Evolutionary conservation across 2,329 filamentous ascomycete genomes (phyloP).

Genomic region (Ustulina deusta): DNA sequence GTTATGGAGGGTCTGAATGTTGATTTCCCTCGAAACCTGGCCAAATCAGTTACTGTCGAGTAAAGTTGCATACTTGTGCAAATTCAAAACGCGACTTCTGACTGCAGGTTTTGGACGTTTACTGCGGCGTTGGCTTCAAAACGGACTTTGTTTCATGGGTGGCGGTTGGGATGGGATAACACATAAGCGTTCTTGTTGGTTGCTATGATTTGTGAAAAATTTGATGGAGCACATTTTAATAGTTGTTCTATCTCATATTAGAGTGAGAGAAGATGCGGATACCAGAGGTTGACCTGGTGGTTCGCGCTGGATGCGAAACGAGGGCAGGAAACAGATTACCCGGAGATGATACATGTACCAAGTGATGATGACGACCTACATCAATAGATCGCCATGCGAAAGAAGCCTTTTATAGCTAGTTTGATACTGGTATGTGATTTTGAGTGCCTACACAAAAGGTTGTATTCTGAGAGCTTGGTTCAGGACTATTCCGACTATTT

Average conservation of each 20-base stretch:
- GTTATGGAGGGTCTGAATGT: slow-evolving; percentile 97
- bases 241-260: slow-evolving; percentile 21
- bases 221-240: slow-evolving; percentile 32
- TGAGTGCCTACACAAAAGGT: neutral
- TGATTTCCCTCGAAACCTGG: slow-evolving; percentile 97
- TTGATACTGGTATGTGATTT: neutral
- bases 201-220: slow-evolving; percentile 40
- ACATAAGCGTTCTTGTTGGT: slow-evolving; percentile 42
- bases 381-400: slow-evolving; percentile 34
- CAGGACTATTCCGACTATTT: neutral
- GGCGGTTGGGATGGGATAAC: slow-evolving; percentile 43
- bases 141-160: slow-evolving; percentile 40
- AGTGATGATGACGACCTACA: slow-evolving; percentile 36
- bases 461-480: neutral
- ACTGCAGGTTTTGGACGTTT: slow-evolving; percentile 38
- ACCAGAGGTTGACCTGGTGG: slow-evolving; percentile 11
- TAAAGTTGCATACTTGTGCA: slow-evolving; percentile 61
- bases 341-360: slow-evolving; percentile 30
- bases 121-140: slow-evolving; percentile 45
- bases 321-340: slow-evolving; percentile 20
- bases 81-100: slow-evolving; percentile 28
- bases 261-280: slow-evolving; percentile 26
- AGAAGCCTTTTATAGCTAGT: neutral
- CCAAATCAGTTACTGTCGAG: slow-evolving; percentile 99
- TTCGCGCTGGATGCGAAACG: slow-evolving; percentile 12